These are phyloP conservation scores for Seminavis robusta DNA, from an alignment of 108 stramenopile species.

Conservation along the genomic window DNA sequence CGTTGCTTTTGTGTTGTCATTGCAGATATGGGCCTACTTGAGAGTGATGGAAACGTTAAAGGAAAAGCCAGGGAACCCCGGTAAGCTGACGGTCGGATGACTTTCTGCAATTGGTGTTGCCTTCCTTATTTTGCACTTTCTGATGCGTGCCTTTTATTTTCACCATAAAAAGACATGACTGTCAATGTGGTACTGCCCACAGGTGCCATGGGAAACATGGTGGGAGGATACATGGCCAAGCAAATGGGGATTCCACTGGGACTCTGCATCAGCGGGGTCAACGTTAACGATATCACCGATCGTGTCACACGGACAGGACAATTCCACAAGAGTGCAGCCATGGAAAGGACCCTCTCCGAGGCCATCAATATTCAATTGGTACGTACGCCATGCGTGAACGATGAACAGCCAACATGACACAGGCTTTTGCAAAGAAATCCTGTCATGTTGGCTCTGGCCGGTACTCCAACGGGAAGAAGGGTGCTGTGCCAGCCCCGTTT, in stretches of 20 bases:
- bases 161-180: slow-evolving; percentile 7
- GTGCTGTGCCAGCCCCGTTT: too few species aligned
- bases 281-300: slow-evolving; percentile 80
- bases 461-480: too few species aligned
- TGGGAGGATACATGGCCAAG: slow-evolving; percentile 67
- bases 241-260: slow-evolving; percentile 77
- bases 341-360: slow-evolving; percentile 74
- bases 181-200: slow-evolving; percentile 84
- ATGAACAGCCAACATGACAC: too few species aligned
- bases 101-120: background rate
- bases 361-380: slow-evolving; percentile 90
- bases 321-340: slow-evolving; percentile 37
- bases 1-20: background rate
- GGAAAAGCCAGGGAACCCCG: slow-evolving; percentile 23
- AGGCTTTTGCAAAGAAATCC: too few species aligned
- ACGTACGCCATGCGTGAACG: slow-evolving; percentile 10
- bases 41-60: slow-evolving; percentile 53
- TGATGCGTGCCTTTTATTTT: slow-evolving; percentile 6
- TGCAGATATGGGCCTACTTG: slow-evolving; percentile 76
- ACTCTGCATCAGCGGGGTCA: slow-evolving; percentile 58
- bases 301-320: slow-evolving; percentile 55
- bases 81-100: background rate
- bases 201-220: slow-evolving; percentile 90
- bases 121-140: background rate
- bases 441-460: too few species aligned